Conservation (phyloP, 139 green algal species). For the Tetradesmus lagerheimii region DNA sequence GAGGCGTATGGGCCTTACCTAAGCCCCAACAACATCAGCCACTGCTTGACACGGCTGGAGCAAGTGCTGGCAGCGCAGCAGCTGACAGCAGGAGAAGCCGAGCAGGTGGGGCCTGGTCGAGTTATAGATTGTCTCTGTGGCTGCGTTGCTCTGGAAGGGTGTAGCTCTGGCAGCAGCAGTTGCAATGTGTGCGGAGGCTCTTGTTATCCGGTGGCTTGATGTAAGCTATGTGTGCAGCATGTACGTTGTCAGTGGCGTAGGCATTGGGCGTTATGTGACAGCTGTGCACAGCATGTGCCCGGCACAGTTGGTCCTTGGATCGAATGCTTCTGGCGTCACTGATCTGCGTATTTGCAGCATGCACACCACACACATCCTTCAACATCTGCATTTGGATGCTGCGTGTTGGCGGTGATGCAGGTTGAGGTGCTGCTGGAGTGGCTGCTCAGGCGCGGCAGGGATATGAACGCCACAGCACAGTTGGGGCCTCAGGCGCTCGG, state of each 20-base stretch:
- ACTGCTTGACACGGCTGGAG: conserved; percentile 5
- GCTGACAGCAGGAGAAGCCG: background rate
- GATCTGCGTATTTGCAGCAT: too few relatives aligned
- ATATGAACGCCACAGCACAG: conserved; percentile 25
- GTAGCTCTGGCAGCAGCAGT: background rate
- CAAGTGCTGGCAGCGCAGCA: conserved; percentile 6
- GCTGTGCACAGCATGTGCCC: too few relatives aligned
- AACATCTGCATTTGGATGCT: background rate
- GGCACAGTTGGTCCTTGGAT: too few relatives aligned
- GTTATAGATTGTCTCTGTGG: background rate
- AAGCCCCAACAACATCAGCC: conserved; percentile 1
- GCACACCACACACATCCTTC: background rate
- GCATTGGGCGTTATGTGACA: too few relatives aligned
- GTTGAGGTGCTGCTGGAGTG: conserved; percentile 31
- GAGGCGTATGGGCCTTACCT: conserved; percentile 3
- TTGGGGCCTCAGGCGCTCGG: conserved; percentile 8
- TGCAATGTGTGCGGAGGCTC: background rate
- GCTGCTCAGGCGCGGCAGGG: conserved; percentile 7
- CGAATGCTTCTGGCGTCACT: too few relatives aligned
- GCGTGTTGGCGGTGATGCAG: background rate
- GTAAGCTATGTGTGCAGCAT: too few relatives aligned
- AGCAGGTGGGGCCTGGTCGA: conserved; percentile 26
- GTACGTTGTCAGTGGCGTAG: too few relatives aligned
- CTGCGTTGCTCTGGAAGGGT: too few relatives aligned
- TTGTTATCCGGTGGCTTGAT: background rate